Evolutionary conservation across 495 filamentous ascomycete genomes (phyloP).

Genomic region (Aspergillus affinis): DNA sequence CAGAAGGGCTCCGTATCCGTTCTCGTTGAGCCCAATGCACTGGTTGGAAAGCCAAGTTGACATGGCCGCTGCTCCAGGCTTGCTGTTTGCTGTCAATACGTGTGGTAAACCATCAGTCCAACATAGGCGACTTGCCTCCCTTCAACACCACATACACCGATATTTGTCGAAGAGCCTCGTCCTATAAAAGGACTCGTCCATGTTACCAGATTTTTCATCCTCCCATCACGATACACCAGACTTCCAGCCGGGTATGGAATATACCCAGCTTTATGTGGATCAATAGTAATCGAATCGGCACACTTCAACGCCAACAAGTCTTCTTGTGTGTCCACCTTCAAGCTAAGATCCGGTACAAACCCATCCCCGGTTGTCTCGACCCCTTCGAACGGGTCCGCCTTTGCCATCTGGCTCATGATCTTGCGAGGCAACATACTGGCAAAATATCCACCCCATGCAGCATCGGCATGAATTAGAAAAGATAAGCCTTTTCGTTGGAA

Average conservation of each 20-base stretch:
- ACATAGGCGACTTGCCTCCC: conserved; percentile 31
- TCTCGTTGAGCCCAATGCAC: conserved; percentile 31
- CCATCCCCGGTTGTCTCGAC: background rate
- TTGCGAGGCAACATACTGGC: conserved; percentile 34
- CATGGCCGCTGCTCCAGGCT: conserved; percentile 44
- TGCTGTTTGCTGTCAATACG: conserved; percentile 22
- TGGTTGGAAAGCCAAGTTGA: conserved; percentile 40
- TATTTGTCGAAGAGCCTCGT: too few relatives aligned
- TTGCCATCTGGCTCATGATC: too few relatives aligned
- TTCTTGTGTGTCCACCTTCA: conserved; percentile 29
- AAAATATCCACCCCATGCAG: conserved; percentile 53
- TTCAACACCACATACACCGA: conserved; percentile 47
- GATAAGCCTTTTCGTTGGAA: conserved; percentile 39
- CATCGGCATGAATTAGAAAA: conserved; percentile 43
- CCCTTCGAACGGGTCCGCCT: too few relatives aligned
- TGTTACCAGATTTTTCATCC: conserved; percentile 44
- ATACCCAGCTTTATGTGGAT: conserved; percentile 49
- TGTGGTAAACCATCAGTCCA: conserved; percentile 12
- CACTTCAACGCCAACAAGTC: conserved; percentile 31
- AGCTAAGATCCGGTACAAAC: conserved; percentile 16
- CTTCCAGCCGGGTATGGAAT: conserved; percentile 48
- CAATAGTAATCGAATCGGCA: conserved; percentile 45
- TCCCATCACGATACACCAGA: conserved; percentile 43
- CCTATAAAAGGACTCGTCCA: conserved; percentile 44
- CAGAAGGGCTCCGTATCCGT: conserved; percentile 39